Evolutionary conservation across 2,329 filamentous ascomycete genomes (phyloP).

Genomic region (Xylaria sp.): DNA sequence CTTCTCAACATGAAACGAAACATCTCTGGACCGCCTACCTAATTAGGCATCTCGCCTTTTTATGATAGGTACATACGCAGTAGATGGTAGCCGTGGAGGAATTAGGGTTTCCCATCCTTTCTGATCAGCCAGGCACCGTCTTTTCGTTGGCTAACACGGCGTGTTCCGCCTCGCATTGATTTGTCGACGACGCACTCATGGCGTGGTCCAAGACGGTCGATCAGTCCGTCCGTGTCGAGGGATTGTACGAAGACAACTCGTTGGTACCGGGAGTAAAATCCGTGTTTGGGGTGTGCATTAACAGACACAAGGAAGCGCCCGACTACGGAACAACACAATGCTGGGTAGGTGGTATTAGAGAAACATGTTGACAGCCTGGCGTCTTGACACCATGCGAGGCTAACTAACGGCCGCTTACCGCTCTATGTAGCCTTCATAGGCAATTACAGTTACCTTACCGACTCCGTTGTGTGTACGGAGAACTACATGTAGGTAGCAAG

Average conservation of each 20-base stretch:
- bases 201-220: not conserved
- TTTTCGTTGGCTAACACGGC: not conserved
- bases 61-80: no score
- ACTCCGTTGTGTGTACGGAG: no score
- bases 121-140: not conserved
- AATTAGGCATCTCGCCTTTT: slow-evolving; percentile 14
- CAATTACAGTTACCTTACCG: not conserved
- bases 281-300: not conserved
- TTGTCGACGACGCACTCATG: not conserved
- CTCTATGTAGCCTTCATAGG: not conserved
- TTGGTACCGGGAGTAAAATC: not conserved
- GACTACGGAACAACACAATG: not conserved
- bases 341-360: slow-evolving; percentile 2
- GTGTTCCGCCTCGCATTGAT: not conserved
- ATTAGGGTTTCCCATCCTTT: slow-evolving; percentile 1
- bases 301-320: not conserved
- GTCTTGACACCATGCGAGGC: not conserved
- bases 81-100: not conserved
- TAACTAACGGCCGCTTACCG: not conserved
- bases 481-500: no score
- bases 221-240: not conserved
- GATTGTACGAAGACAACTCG: not conserved
- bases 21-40: not conserved
- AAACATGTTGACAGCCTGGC: slow-evolving; percentile 11
- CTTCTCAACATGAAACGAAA: slow-evolving; percentile 29